phyloP scores from a whole-genome alignment of 2,329 filamentous ascomycete species.

The Beauveria bassiana region DNA sequence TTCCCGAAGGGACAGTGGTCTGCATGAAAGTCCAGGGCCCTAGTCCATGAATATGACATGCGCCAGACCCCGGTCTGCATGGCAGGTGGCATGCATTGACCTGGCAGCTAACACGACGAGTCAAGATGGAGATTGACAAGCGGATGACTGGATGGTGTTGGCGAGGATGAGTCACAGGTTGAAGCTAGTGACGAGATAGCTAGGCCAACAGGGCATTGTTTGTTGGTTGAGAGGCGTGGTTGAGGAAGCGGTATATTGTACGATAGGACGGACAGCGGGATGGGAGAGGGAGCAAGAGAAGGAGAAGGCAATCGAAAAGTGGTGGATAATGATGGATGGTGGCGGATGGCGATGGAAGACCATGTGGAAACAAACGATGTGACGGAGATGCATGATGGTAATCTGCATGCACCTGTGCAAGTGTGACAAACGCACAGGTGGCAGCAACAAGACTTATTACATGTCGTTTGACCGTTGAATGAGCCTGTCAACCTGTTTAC shows the following conservation, averaged over 20 bases:
- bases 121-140: background rate
- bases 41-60: background rate
- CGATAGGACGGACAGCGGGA: too few relatives aligned
- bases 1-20: background rate
- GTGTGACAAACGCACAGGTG: too few relatives aligned
- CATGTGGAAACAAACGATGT: background rate
- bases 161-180: too few relatives aligned
- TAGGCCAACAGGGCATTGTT: too few relatives aligned
- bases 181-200: too few relatives aligned
- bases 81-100: background rate
- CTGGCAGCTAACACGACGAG: background rate
- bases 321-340: background rate
- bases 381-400: background rate
- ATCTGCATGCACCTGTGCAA: background rate
- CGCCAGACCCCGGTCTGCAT: background rate
- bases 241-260: too few relatives aligned
- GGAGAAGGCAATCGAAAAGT: background rate
- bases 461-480: too few relatives aligned
- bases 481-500: too few relatives aligned
- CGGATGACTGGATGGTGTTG: too few relatives aligned
- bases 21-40: background rate
- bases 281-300: background rate
- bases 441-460: too few relatives aligned
- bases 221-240: too few relatives aligned
- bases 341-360: background rate